phyloP scores from a whole-genome alignment of 2,329 filamentous ascomycete species.

The Trichoderma simmonsii region DNA sequence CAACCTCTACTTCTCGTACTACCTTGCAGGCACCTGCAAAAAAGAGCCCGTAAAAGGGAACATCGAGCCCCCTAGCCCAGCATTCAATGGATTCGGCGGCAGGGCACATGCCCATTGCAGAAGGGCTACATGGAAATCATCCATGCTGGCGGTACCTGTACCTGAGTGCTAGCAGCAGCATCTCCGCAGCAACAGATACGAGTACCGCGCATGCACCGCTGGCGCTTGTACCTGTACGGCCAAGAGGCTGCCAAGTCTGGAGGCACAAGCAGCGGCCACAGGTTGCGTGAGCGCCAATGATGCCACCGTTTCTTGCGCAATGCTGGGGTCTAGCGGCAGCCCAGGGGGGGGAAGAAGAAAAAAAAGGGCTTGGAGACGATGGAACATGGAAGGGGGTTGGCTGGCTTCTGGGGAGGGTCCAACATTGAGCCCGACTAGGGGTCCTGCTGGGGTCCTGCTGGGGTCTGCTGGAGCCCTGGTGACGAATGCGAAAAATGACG shows the following conservation, averaged over 20 bases:
- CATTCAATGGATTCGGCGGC: background rate
- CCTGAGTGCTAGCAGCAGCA: background rate
- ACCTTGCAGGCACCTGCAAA: background rate
- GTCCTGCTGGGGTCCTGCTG: conserved; percentile 5
- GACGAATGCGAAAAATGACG: conserved; percentile 7
- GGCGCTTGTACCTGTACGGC: background rate
- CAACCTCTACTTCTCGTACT: background rate
- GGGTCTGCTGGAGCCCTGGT: background rate
- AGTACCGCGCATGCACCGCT: background rate
- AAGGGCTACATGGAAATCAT: background rate
- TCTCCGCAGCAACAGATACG: background rate
- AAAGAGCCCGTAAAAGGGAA: background rate
- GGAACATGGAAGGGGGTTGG: background rate
- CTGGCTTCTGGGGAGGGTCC: background rate
- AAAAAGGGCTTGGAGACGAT: background rate
- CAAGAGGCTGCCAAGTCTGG: background rate
- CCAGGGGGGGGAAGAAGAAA: background rate
- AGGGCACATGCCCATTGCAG: background rate
- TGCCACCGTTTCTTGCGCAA: conserved; percentile 1
- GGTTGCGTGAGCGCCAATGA: conserved; percentile 1
- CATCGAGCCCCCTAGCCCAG: background rate
- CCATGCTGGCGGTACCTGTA: background rate
- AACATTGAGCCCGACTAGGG: background rate
- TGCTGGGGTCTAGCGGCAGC: conserved; percentile 11
- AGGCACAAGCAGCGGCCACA: background rate